A percentile compares a stretch with the other conserved stretches of the same genome.
Conservation (phyloP, 2,329 filamentous ascomycete genomes). For the Penicillium freii region DNA sequence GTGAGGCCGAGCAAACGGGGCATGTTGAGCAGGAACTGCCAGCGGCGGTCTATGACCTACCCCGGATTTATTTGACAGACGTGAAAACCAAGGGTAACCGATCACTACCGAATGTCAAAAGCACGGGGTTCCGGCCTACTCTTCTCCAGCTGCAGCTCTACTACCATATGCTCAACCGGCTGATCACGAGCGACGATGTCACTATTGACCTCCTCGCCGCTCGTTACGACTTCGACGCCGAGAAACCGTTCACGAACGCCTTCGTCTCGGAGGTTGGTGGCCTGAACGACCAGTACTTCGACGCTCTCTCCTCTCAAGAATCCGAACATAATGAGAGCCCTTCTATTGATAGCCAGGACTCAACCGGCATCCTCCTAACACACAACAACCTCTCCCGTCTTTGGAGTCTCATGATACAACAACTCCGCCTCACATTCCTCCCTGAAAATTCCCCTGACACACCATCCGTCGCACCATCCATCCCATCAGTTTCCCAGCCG, state of each 20-base stretch:
- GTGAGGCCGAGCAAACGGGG: slow-evolving; percentile 12
- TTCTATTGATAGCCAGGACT: slow-evolving; percentile 41
- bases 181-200: slow-evolving; percentile 65
- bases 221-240: slow-evolving; percentile 67
- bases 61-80: slow-evolving; percentile 72
- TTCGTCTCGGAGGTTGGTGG: slow-evolving; percentile 74
- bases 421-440: slow-evolving; percentile 55
- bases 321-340: slow-evolving; percentile 29
- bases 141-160: slow-evolving; percentile 89
- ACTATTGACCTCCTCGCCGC: slow-evolving; percentile 67
- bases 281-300: slow-evolving; percentile 66
- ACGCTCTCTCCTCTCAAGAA: slow-evolving; percentile 40
- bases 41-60: slow-evolving; percentile 25
- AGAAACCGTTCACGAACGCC: slow-evolving; percentile 68
- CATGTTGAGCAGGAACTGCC: slow-evolving; percentile 9
- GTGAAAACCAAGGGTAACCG: slow-evolving; percentile 74
- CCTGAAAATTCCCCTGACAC: slow-evolving; percentile 17
- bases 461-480: slow-evolving; percentile 28
- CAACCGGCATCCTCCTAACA: slow-evolving; percentile 52
- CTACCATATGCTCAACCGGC: slow-evolving; percentile 73
- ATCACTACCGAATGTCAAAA: slow-evolving; percentile 59
- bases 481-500: slow-evolving; percentile 36
- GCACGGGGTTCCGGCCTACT: slow-evolving; percentile 67
- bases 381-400: slow-evolving; percentile 61
- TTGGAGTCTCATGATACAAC: slow-evolving; percentile 63